These are phyloP conservation scores for Colletotrichum cordylinicola DNA, from an alignment of 2,329 filamentous ascomycete species.

Conservation along the genomic window DNA sequence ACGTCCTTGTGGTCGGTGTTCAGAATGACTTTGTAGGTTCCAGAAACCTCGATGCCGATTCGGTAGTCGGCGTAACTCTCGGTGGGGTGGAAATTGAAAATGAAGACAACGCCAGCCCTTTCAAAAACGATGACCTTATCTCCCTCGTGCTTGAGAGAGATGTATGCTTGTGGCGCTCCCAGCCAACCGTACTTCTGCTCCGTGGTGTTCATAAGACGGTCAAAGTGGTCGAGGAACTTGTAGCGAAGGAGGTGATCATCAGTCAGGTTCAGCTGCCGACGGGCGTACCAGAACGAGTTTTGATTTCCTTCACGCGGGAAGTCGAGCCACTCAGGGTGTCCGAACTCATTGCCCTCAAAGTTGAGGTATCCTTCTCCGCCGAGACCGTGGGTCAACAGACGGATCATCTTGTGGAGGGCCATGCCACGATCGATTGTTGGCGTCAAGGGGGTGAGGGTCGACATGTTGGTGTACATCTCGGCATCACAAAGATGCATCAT, in stretches of 20 bases:
- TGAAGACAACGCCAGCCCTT: constrained; percentile 85
- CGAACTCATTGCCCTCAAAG: constrained; percentile 99
- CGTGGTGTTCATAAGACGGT: constrained; percentile 85
- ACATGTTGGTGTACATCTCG: constrained; percentile 99
- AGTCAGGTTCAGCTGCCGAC: constrained; percentile 90
- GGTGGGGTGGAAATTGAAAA: constrained; percentile 94
- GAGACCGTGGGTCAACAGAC: constrained; percentile 86
- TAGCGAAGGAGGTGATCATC: constrained; percentile 89
- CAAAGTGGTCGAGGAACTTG: constrained; percentile 91
- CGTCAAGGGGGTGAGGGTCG: constrained; percentile 80
- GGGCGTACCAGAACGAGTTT: constrained; percentile 94
- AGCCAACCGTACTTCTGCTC: constrained; percentile 95
- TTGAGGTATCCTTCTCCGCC: constrained; percentile 98
- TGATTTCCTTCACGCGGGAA: constrained; percentile 93
- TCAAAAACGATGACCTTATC: constrained; percentile 98
- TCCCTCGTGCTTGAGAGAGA: constrained; percentile 89
- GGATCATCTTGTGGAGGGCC: constrained; percentile 96
- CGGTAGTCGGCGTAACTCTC: constrained; percentile 91
- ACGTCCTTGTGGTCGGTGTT: constrained; percentile 80
- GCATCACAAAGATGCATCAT: constrained; percentile 99
- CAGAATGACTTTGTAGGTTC: constrained; percentile 86
- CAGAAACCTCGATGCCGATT: constrained; percentile 82
- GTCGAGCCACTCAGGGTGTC: constrained; percentile 98
- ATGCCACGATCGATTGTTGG: constrained; percentile 89
- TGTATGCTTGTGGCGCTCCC: constrained; percentile 82